These are phyloP conservation scores for Noccaea caerulescens DNA, from an alignment of 345 rosid species.

Conservation along the genomic window DNA sequence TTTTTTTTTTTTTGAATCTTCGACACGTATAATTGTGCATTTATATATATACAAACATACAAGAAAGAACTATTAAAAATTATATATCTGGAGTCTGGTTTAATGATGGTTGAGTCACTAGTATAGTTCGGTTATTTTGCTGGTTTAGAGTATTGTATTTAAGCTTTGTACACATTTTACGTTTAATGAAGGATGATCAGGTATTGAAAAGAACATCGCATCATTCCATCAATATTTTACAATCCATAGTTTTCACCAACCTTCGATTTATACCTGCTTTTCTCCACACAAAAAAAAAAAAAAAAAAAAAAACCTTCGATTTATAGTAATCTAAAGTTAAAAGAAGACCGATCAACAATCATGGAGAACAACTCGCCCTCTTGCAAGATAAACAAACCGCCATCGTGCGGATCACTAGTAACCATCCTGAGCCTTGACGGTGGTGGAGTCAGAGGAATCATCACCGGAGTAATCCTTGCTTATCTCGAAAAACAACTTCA, in stretches of 20 bases:
- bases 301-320: not conserved
- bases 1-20: too few relatives aligned
- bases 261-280: not conserved
- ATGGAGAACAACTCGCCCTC: conserved; percentile 37
- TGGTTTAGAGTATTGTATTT: too few relatives aligned
- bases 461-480: conserved; percentile 63
- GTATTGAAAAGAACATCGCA: not conserved
- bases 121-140: too few relatives aligned
- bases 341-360: conserved; percentile 1
- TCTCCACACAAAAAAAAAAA: not conserved
- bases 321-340: conserved; percentile 1
- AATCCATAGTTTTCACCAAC: not conserved
- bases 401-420: conserved; percentile 55
- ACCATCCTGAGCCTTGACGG: conserved; percentile 77
- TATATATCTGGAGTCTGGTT: too few relatives aligned
- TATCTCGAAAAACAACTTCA: conserved; percentile 73
- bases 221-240: not conserved
- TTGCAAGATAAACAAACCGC: conserved; percentile 43
- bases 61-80: not conserved
- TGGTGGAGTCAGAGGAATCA: conserved; percentile 71
- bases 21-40: conserved; percentile 1
- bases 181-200: too few relatives aligned
- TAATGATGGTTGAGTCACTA: too few relatives aligned
- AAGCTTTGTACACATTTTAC: too few relatives aligned
- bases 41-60: not conserved